These are phyloP conservation scores for Gossypium turneri DNA, from an alignment of 345 rosid genomes.

Conservation along the genomic window DNA sequence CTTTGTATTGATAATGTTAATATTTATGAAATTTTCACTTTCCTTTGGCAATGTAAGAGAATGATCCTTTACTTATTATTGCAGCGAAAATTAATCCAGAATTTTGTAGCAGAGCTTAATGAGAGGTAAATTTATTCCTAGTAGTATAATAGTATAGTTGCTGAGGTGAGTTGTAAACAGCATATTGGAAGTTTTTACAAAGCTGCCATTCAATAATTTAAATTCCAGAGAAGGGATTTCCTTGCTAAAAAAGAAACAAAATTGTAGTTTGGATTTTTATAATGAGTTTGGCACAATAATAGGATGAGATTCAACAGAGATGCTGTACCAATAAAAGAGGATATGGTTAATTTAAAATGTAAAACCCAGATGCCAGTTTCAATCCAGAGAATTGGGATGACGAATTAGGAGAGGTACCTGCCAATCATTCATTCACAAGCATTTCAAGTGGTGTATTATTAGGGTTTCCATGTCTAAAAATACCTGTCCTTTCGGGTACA, in stretches of 20 bases:
- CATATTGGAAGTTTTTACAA: background rate
- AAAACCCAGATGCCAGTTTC: constrained; percentile 16
- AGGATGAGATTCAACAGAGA: background rate
- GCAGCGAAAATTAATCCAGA: constrained; percentile 6
- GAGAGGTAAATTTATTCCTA: background rate
- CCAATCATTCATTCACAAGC: background rate
- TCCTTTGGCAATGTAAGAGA: no score
- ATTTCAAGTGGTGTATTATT: background rate
- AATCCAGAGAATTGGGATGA: constrained; percentile 17
- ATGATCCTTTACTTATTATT: background rate
- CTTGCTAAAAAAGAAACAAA: background rate
- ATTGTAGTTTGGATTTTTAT: background rate
- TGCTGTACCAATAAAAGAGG: background rate
- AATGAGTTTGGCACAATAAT: constrained; percentile 10
- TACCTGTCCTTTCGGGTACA: background rate
- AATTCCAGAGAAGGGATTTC: background rate
- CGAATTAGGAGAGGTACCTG: no score
- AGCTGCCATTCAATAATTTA: background rate
- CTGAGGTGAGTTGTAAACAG: background rate
- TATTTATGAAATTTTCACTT: no score
- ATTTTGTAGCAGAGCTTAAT: background rate
- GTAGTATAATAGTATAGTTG: background rate
- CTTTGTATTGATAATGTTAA: no score
- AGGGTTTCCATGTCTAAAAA: background rate
- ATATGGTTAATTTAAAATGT: background rate